Evolutionary conservation across 1,284 basidiomycete species (phyloP).

Genomic region (Amanita bisporigera): DNA sequence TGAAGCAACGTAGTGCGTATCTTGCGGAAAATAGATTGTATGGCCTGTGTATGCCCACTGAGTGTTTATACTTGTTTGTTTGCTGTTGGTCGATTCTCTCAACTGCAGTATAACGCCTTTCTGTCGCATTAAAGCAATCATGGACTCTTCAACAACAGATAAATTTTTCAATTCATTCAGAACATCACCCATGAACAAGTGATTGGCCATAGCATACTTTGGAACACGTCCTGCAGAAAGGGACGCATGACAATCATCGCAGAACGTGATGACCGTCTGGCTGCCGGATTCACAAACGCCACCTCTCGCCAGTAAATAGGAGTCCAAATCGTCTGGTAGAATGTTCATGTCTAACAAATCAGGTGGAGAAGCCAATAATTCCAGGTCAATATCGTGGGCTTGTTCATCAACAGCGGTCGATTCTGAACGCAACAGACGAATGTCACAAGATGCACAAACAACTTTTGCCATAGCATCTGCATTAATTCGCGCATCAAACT

Average conservation of each 20-base stretch:
- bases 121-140: constrained; percentile 24
- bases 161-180: neutral
- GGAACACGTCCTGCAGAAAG: neutral
- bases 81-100: constrained; percentile 14
- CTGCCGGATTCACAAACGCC: neutral
- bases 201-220: constrained; percentile 5
- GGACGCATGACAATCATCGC: neutral
- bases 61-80: neutral
- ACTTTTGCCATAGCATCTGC: neutral
- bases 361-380: neutral
- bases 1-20: constrained; percentile 21
- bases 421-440: neutral
- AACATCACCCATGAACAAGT: constrained; percentile 7
- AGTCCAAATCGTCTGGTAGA: neutral
- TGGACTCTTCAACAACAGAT: constrained; percentile 25
- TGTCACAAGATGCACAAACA: neutral
- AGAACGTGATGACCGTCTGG: neutral
- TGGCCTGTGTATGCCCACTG: constrained; percentile 38
- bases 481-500: neutral
- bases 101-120: constrained; percentile 26
- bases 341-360: neutral
- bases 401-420: neutral
- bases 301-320: neutral
- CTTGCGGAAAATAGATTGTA: constrained; percentile 38
- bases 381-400: neutral